Base-by-base conservation (phyloP, 2,329 filamentous ascomycete genomes). In the Neofusicoccum umdonicola region DNA sequence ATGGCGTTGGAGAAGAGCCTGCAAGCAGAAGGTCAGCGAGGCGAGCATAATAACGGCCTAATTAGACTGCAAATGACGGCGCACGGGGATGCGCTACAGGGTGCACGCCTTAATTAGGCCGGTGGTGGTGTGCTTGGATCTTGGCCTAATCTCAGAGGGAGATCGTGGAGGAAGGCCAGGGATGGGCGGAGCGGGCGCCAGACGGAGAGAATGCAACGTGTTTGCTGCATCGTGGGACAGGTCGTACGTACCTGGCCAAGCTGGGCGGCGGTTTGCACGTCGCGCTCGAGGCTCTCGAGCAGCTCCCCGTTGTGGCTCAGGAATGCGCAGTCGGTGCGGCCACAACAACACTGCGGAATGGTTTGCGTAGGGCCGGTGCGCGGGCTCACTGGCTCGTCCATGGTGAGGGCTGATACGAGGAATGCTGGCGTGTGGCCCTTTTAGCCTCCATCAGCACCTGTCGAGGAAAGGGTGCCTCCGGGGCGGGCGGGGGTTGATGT, bases 1-100 rank as follows among this genome's bases (percentile, higher is more conserved):
- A 85, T 99, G 93, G 72, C 94, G 90, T 68, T 90, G 88, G 47
- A 99, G 87, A 64, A 99, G 84, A 66, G 93, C 93, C 95, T 98
- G 88, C 66, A 90, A 78, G 62, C 85, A 81, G 79, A 87, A 90
- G 62, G 86, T 94, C 79, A 94, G 89, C 50, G 61, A 47, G 39
- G 61, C 13, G 4, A 48, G 44, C 61, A 63, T 63, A 37, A 52
- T 56, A 37, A 44, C 39, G 61, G 6, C 56, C 22, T 34, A 37
- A 39, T 54, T 54, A 47, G 50, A 45, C n/a, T 35, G 50, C 41
- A 63, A 63, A 63, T 45, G 35, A 62, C 60, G 11, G 35, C 48
- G 60, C 56, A 60, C 56, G 56, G 56, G 47, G 34, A 35, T 37
- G 44, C 42, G 37, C 58, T 19, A 34, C 58, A 62, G 47, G 58